A percentile compares a stretch with the other conserved stretches of the same genome.
Evolutionary conservation across 805 yeast genomes (phyloP).

Genomic region (Candida fluviatilis): DNA sequence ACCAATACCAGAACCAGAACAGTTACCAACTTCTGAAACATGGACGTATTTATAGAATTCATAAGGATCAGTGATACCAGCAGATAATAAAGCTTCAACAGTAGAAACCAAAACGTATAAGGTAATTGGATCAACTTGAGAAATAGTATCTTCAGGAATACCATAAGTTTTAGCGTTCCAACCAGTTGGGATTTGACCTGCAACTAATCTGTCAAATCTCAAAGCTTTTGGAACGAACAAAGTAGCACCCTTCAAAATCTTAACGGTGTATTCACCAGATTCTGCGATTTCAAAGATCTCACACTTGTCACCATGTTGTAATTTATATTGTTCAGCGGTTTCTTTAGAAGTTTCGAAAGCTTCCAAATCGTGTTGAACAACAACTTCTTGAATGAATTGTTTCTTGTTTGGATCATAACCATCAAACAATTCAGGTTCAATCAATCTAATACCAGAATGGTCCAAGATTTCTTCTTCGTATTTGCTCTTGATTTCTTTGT

Average conservation of each 20-base stretch:
- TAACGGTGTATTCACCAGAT: conserved; percentile 88
- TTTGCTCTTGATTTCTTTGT: conserved; percentile 85
- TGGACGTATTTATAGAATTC: conserved; percentile 98
- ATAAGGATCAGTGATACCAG: conserved; percentile 98
- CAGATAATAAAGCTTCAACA: conserved; percentile 85
- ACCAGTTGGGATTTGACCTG: conserved; percentile 97
- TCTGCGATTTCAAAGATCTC: conserved; percentile 87
- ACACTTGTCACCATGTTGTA: conserved; percentile 89
- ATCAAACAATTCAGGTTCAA: conserved; percentile 90
- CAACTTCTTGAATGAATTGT: conserved; percentile 90
- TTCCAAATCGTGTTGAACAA: conserved; percentile 93
- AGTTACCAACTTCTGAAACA: conserved; percentile 97
- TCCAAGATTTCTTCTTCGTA: conserved; percentile 86
- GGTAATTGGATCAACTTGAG: conserved; percentile 96
- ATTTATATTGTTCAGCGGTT: conserved; percentile 91
- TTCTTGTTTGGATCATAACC: conserved; percentile 96
- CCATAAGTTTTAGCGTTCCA: conserved; percentile 97
- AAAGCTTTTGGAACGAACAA: conserved; percentile 87
- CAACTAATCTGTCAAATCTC: conserved; percentile 69
- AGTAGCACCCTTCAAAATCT: conserved; percentile 87
- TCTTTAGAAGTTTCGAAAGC: conserved; percentile 93
- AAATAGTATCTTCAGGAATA: conserved; percentile 85
- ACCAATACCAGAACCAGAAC: conserved; percentile 99
- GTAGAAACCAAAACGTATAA: conserved; percentile 90
- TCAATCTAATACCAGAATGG: conserved; percentile 94